Percentiles rank a stretch among this genome's conserved stretches.
These are phyloP conservation scores for Pseudonitzschia multiseries DNA, from an alignment of 108 stramenopile species.

Conservation along the genomic window DNA sequence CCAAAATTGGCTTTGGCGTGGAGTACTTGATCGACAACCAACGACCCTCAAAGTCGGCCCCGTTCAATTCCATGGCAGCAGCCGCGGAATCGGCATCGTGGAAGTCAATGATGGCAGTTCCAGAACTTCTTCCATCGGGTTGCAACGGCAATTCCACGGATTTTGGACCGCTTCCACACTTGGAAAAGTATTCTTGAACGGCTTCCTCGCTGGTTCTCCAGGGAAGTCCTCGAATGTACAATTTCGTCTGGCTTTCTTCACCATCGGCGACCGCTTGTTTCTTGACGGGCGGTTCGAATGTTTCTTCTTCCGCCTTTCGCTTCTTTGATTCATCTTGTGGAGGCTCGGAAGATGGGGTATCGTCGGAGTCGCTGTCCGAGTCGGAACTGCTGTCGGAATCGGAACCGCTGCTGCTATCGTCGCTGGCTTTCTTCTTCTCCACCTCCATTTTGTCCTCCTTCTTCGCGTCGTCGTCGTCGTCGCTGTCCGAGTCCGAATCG, in stretches of 20 bases:
- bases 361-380: constrained; percentile 40
- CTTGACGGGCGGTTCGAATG: constrained; percentile 36
- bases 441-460: constrained; percentile 29
- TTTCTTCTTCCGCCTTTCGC: constrained; percentile 57
- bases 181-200: constrained; percentile 85
- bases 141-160: constrained; percentile 82
- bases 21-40: constrained; percentile 90
- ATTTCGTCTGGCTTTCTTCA: constrained; percentile 48
- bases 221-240: constrained; percentile 92
- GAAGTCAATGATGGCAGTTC: constrained; percentile 90
- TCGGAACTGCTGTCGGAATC: constrained; percentile 31
- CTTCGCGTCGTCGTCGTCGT: constrained; percentile 33
- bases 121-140: constrained; percentile 83
- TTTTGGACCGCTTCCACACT: constrained; percentile 71
- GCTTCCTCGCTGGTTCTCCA: constrained; percentile 91
- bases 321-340: constrained; percentile 59
- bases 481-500: constrained; percentile 21
- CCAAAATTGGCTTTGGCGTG: constrained; percentile 56
- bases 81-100: constrained; percentile 52
- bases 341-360: constrained; percentile 45
- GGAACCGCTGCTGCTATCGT: constrained; percentile 28
- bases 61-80: constrained; percentile 84
- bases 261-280: constrained; percentile 36
- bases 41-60: constrained; percentile 86
- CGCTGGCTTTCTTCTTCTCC: constrained; percentile 22